Base-by-base conservation (phyloP, 805 yeast species). In the Metschnikowia cerradonensis region DNA sequence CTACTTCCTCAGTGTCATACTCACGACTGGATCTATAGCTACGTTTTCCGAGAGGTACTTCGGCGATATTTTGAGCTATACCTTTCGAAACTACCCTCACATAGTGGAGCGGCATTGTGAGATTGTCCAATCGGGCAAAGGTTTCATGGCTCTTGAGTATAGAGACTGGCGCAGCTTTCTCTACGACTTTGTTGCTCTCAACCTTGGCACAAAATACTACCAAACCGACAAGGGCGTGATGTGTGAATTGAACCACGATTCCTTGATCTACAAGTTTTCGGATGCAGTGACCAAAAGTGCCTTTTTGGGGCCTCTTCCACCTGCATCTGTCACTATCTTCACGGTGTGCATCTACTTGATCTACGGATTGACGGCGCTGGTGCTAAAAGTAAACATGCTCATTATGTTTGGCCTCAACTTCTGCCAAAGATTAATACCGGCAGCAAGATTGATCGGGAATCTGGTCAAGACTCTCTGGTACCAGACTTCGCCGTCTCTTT, bases 11-110 rank as follows among this genome's bases (percentile, higher is more conserved):
- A 50, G 50, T 44, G 39, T 56, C 20, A 52, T 69, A 19, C 57
- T 64, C 39, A 51, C 59, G 34, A 64, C 60, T 41, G 65, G 68
- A 23, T 64, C 67, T 48, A 53, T 63, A 39, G 57, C 63, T 15
- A 67, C 73, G 2, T 69, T 60, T 47, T 61, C 71, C n/a, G 55
- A 57, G 17, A 65, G 62, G 41, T 64, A 63, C 41, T 51, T 66
- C 32, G 39, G 51, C 23, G 74, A 71, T 48, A 52, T 63, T n/a
- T 36, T 62, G 48, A 67, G 73, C 5, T 71, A 54, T 51, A 39
- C 64, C 3, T 45, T 66, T 14, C 52, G 63, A 17, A 55, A 66
- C 52, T 50, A 56, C 44, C 47, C 48, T 2, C n/a, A 23, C 11
- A 45, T 67, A 10, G 17, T 60, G 20, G 42, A 45, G 30, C 46